These are phyloP conservation scores for Cicer yamashitae DNA, from an alignment of 306 rosid genomes.

Conservation along the genomic window DNA sequence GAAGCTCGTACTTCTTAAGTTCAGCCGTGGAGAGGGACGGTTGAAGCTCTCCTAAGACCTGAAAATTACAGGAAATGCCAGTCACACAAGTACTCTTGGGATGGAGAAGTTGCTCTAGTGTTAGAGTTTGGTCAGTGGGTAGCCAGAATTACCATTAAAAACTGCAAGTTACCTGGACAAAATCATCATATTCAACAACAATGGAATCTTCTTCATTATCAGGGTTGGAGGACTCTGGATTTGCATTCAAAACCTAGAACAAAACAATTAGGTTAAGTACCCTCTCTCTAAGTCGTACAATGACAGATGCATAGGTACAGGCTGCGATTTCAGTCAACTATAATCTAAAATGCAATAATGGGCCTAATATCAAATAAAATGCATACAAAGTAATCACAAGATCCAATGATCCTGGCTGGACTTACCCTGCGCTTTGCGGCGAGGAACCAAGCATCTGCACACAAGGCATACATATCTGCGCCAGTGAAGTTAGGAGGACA, in stretches of 20 bases:
- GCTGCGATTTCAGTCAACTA: slow-evolving; percentile 9
- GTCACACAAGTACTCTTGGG: slow-evolving; percentile 28
- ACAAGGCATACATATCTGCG: slow-evolving; percentile 95
- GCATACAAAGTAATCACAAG: slow-evolving; percentile 10
- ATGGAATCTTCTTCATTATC: slow-evolving; percentile 67
- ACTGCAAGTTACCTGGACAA: slow-evolving; percentile 69
- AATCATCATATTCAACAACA: slow-evolving; percentile 71
- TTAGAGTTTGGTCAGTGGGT: not conserved
- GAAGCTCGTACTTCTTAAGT: slow-evolving; percentile 79
- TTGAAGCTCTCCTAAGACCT: slow-evolving; percentile 75
- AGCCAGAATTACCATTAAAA: slow-evolving; percentile 11
- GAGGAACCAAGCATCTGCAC: slow-evolving; percentile 97
- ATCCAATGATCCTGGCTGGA: slow-evolving; percentile 28
- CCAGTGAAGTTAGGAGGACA: slow-evolving; percentile 94
- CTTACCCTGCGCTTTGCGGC: slow-evolving; percentile 91
- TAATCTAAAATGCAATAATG: not conserved
- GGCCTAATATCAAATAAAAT: slow-evolving; percentile 20
- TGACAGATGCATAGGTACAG: slow-evolving; percentile 7
- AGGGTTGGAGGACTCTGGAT: slow-evolving; percentile 59
- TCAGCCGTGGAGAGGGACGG: slow-evolving; percentile 84
- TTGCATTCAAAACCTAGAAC: slow-evolving; percentile 66
- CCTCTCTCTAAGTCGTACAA: slow-evolving; percentile 16
- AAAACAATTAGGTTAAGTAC: slow-evolving; percentile 37
- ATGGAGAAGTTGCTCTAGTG: not conserved
- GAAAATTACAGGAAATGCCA: slow-evolving; percentile 43